Evolutionary conservation across 441 rosid genomes (phyloP).

Genomic region (Hypseocharis bilobata): DNA sequence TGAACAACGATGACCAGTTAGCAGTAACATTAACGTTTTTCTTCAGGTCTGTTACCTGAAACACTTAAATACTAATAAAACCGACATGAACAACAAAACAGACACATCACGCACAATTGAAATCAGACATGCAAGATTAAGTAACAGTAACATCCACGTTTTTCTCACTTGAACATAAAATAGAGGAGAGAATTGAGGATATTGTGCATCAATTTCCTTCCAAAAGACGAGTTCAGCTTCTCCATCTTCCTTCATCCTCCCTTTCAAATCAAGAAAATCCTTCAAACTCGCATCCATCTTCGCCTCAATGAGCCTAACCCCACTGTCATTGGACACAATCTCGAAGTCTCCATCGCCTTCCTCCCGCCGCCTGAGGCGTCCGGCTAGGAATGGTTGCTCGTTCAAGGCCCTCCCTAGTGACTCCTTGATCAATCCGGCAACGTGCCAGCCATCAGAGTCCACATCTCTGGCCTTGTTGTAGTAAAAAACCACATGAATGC

Average conservation of each 20-base stretch:
- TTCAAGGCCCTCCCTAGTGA: slow-evolving; percentile 43
- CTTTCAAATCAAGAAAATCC: slow-evolving; percentile 38
- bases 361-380: slow-evolving; percentile 43
- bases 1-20: no score
- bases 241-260: slow-evolving; percentile 25
- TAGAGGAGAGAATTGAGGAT: slow-evolving; percentile 60
- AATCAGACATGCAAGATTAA: no score
- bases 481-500: slow-evolving; percentile 42
- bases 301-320: slow-evolving; percentile 55
- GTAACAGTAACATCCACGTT: no score
- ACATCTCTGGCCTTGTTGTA: slow-evolving; percentile 34
- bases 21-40: no score
- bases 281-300: slow-evolving; percentile 30
- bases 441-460: slow-evolving; percentile 49
- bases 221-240: slow-evolving; percentile 55
- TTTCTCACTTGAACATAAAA: slow-evolving; percentile 57
- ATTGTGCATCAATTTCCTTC: slow-evolving; percentile 54
- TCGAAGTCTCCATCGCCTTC: slow-evolving; percentile 36
- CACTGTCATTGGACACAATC: slow-evolving; percentile 61
- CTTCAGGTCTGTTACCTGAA: no score
- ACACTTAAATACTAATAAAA: no score
- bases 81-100: no score
- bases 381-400: slow-evolving; percentile 47
- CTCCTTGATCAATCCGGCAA: slow-evolving; percentile 60
- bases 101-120: no score